phyloP scores from a whole-genome alignment of 805 yeast species.

The Saccharomycopsis synnaedendra region DNA sequence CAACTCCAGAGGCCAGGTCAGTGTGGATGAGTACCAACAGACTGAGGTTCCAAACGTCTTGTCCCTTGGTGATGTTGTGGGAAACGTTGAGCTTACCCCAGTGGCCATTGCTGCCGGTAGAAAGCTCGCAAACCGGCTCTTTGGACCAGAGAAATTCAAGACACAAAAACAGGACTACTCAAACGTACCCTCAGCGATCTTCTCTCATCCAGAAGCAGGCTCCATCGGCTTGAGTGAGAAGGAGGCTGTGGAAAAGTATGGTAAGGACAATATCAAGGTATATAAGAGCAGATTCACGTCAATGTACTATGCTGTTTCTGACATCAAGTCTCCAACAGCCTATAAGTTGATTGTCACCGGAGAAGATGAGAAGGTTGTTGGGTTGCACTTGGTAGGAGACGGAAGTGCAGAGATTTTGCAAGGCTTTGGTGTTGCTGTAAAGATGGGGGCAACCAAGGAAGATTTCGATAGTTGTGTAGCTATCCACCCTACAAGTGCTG shows the following conservation, averaged over 20 bases:
- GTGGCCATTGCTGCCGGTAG: slow-evolving; percentile 99
- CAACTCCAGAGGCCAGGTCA: slow-evolving; percentile 48
- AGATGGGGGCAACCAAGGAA: slow-evolving; percentile 97
- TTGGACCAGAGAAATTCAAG: slow-evolving; percentile 64
- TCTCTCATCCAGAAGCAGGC: slow-evolving; percentile 97
- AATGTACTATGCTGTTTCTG: slow-evolving; percentile 87
- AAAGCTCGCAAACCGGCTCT: slow-evolving; percentile 80
- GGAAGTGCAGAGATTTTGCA: slow-evolving; percentile 85
- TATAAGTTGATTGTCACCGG: slow-evolving; percentile 79
- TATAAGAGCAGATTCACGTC: slow-evolving; percentile 78
- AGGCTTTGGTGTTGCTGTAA: slow-evolving; percentile 96
- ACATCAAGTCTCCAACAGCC: slow-evolving; percentile 70
- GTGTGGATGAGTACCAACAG: slow-evolving; percentile 82
- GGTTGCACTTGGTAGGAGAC: slow-evolving; percentile 90
- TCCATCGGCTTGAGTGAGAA: slow-evolving; percentile 78
- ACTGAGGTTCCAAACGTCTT: slow-evolving; percentile 61
- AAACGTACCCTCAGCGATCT: slow-evolving; percentile 91
- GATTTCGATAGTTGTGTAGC: slow-evolving; percentile 96
- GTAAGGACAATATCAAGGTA: slow-evolving; percentile 66
- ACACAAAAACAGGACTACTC: slow-evolving; percentile 73
- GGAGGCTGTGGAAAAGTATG: slow-evolving; percentile 69
- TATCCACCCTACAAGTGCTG: slow-evolving; percentile 97
- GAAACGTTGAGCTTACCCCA: slow-evolving; percentile 90
- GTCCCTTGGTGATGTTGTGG: slow-evolving; percentile 91
- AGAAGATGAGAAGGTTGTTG: slow-evolving; percentile 84